These are phyloP conservation scores for Emergomyces pasteurianus DNA, from an alignment of 2,329 filamentous ascomycete species.

Conservation along the genomic window DNA sequence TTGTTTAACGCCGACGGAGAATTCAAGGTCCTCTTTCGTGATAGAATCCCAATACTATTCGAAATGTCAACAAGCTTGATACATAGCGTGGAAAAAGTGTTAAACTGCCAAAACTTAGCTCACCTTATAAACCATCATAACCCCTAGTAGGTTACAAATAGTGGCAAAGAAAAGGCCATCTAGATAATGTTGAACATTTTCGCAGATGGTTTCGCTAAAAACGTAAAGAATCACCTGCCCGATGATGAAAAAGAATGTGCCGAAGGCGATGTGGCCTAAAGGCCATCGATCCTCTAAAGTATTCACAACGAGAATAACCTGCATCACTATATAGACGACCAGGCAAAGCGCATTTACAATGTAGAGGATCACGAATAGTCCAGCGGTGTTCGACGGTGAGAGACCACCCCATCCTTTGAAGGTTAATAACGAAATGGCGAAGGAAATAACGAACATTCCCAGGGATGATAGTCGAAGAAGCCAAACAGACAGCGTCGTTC, in stretches of 20 bases:
- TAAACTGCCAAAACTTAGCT: constrained; percentile 12
- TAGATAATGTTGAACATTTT: constrained; percentile 75
- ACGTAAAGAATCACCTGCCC: constrained; percentile 90
- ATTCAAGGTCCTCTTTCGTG: constrained; percentile 94
- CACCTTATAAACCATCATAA: constrained; percentile 99
- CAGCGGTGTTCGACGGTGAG: constrained; percentile 71
- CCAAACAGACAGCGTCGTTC: constrained; percentile 88
- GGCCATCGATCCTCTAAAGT: constrained; percentile 95
- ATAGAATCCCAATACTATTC: constrained; percentile 95
- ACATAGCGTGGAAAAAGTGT: background rate
- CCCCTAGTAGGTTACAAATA: constrained; percentile 79
- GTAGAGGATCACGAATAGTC: constrained; percentile 84
- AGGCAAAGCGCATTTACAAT: constrained; percentile 80
- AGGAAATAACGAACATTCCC: constrained; percentile 73
- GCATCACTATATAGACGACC: constrained; percentile 73
- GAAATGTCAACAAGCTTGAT: constrained; percentile 17
- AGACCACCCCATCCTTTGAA: constrained; percentile 88
- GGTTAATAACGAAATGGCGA: constrained; percentile 77
- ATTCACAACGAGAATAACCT: constrained; percentile 74
- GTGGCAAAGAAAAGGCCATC: constrained; percentile 93
- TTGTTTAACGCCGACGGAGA: constrained; percentile 86
- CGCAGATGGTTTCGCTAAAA: constrained; percentile 75
- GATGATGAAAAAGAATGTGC: constrained; percentile 78
- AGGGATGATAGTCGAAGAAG: constrained; percentile 68
- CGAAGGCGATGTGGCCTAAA: constrained; percentile 80